Conservation (phyloP, 768 basidiomycete species). For the Auriscalpium orientale region DNA sequence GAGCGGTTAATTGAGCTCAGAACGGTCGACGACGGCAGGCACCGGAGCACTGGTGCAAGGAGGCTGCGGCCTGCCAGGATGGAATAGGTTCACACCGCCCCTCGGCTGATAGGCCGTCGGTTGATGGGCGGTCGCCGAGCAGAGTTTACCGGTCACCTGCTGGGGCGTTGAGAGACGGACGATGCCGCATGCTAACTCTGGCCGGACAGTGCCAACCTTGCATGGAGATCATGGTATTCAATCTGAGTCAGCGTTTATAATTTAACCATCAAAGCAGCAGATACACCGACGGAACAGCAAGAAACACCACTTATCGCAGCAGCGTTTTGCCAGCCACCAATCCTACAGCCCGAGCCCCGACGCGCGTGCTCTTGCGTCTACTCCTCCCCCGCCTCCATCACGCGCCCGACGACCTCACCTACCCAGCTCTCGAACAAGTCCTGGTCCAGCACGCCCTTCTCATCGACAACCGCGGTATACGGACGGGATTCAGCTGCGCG, state of each 20-base stretch:
- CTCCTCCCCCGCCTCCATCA: constrained; percentile 54
- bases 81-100: too few relatives aligned
- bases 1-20: too few relatives aligned
- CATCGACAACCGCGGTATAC: constrained; percentile 77
- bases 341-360: not conserved
- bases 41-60: too few relatives aligned
- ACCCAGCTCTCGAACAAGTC: constrained; percentile 74
- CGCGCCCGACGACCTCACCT: constrained; percentile 58
- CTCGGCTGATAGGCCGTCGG: too few relatives aligned
- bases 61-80: too few relatives aligned
- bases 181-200: too few relatives aligned
- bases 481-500: constrained; percentile 47
- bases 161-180: too few relatives aligned
- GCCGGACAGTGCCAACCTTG: too few relatives aligned
- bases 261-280: not conserved
- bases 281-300: not conserved
- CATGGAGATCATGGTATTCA: too few relatives aligned
- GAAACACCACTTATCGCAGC: not conserved
- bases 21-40: too few relatives aligned
- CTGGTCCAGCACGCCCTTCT: constrained; percentile 70
- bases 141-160: too few relatives aligned
- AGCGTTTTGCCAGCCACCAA: not conserved
- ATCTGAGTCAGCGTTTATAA: not conserved
- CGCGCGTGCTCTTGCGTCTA: not conserved
- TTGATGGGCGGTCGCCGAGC: too few relatives aligned